phyloP scores from a whole-genome alignment of 345 rosid species.

The Arabis alpina region DNA sequence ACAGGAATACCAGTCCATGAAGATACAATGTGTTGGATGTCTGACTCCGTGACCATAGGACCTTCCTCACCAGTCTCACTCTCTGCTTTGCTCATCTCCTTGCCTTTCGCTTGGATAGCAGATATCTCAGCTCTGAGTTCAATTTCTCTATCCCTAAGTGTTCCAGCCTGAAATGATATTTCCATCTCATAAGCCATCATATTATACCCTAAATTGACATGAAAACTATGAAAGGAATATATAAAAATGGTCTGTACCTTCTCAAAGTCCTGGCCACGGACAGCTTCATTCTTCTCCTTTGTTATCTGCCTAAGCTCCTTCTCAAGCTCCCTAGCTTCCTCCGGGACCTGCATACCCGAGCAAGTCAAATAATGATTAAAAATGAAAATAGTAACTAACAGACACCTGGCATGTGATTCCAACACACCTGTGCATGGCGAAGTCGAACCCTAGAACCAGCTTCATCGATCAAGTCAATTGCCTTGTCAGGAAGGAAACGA shows the following conservation, averaged over 20 bases:
- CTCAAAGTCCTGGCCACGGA: slow-evolving; percentile 92
- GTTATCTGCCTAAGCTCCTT: slow-evolving; percentile 93
- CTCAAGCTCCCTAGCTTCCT: slow-evolving; percentile 97
- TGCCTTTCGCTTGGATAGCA: slow-evolving; percentile 85
- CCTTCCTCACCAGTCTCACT: slow-evolving; percentile 87
- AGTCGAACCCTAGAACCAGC: slow-evolving; percentile 71
- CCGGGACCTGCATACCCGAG: slow-evolving; percentile 67
- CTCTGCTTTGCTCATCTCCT: slow-evolving; percentile 97
- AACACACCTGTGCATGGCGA: slow-evolving; percentile 50
- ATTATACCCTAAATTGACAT: background rate
- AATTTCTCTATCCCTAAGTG: slow-evolving; percentile 89
- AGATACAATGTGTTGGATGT: slow-evolving; percentile 92
- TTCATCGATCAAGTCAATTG: slow-evolving; percentile 78
- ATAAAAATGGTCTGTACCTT: slow-evolving; percentile 54
- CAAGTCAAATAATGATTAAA: slow-evolving; percentile 22
- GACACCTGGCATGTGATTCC: slow-evolving; percentile 8
- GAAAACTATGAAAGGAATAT: slow-evolving; percentile 4
- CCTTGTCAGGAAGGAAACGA: slow-evolving; percentile 70
- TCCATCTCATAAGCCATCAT: slow-evolving; percentile 13
- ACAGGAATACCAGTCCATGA: slow-evolving; percentile 99
- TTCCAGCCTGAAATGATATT: slow-evolving; percentile 75
- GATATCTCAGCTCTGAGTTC: slow-evolving; percentile 89
- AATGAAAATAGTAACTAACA: background rate
- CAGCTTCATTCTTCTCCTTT: slow-evolving; percentile 96
- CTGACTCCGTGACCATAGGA: slow-evolving; percentile 77